A percentile compares a stretch with the other conserved stretches of the same genome.
These are phyloP conservation scores for Pseudozyma pruni DNA, from an alignment of 1,284 basidiomycete genomes.

Conservation along the genomic window DNA sequence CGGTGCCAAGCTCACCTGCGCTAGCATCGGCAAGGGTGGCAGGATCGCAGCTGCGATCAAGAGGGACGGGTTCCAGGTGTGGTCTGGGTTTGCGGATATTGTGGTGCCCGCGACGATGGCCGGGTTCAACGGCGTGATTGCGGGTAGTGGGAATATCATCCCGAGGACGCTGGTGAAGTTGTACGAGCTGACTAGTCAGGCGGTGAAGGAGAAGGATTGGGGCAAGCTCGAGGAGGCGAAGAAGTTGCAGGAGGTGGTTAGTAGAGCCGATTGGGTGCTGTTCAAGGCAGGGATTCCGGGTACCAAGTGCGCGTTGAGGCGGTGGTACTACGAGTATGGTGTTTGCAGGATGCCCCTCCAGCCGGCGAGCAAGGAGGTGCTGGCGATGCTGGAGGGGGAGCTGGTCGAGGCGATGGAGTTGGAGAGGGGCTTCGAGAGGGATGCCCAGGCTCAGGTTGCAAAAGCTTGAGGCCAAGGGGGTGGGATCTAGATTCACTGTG, in stretches of 20 bases:
- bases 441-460: slow-evolving; percentile 36
- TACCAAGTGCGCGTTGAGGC: slow-evolving; percentile 81
- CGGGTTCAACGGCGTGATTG: slow-evolving; percentile 51
- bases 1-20: slow-evolving; percentile 86
- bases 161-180: slow-evolving; percentile 76
- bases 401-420: slow-evolving; percentile 75
- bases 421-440: slow-evolving; percentile 74
- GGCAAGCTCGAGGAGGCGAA: slow-evolving; percentile 75
- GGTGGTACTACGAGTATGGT: slow-evolving; percentile 79
- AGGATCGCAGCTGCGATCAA: slow-evolving; percentile 79
- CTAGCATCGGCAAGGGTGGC: slow-evolving; percentile 87
- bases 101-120: slow-evolving; percentile 44
- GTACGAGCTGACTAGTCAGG: slow-evolving; percentile 74
- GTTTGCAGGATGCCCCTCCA: slow-evolving; percentile 79
- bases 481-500: too few relatives aligned
- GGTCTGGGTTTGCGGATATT: slow-evolving; percentile 45
- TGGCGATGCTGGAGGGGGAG: slow-evolving; percentile 76
- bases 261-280: slow-evolving; percentile 82
- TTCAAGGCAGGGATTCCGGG: slow-evolving; percentile 81
- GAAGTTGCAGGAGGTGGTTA: slow-evolving; percentile 80
- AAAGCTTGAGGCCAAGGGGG: slow-evolving; percentile 28
- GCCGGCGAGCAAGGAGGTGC: slow-evolving; percentile 72
- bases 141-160: slow-evolving; percentile 51
- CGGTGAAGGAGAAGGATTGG: slow-evolving; percentile 15
- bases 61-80: slow-evolving; percentile 38